Base-by-base conservation (phyloP, 2,329 filamentous ascomycete genomes). In the Zasmidium citrigriseum region DNA sequence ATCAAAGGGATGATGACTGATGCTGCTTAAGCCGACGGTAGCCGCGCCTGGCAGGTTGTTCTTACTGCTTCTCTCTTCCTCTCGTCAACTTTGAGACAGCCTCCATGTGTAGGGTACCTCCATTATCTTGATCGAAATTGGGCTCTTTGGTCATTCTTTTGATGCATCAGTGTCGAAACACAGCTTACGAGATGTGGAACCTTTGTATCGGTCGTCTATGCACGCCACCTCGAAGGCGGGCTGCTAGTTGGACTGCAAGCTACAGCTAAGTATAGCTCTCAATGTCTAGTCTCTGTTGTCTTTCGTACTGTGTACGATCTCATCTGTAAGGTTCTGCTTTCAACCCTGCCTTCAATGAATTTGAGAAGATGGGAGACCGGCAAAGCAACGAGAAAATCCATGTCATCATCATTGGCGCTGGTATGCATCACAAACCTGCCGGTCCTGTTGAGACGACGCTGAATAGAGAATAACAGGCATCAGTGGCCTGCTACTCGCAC, bases 351-450 rank as follows among this genome's bases (percentile, higher is more conserved):
- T n/a, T n/a, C n/a, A n/a, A n/a, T n/a, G n/a, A n/a, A n/a, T n/a
- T n/a, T n/a, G n/a, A n/a, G 2, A 25, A 4, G 5, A 49, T 49
- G 46, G 46, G 7, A 21, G 46, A 49, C 10, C 22, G 16, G 5
- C 4, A 4, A 3, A 21, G 20, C 21, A 16, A 20, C 18, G 14
- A 54, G 14, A 27, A 29, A 16, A 23, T 38, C 2, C 54, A 54
- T 52, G 61, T 67, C 18, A 41, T 66, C 7, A 63, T 66, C 46
- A 60, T 66, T 11, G 64, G 64, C 12, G 62, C 64, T 21, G 64
- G 48, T 51, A n/a, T 5, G 7, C 14, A 41, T 41, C 34, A 16
- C 34, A 16, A 7, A 7, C 14, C 27, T 34, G 7, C 27, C 27
- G 14, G 7, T 7, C 27, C 14, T 14, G 27, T 14, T 34, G 27